A percentile compares a stretch with the other conserved stretches of the same genome.
Conservation (phyloP, 768 basidiomycete species). For the Holtermanniella nyarrowii region DNA sequence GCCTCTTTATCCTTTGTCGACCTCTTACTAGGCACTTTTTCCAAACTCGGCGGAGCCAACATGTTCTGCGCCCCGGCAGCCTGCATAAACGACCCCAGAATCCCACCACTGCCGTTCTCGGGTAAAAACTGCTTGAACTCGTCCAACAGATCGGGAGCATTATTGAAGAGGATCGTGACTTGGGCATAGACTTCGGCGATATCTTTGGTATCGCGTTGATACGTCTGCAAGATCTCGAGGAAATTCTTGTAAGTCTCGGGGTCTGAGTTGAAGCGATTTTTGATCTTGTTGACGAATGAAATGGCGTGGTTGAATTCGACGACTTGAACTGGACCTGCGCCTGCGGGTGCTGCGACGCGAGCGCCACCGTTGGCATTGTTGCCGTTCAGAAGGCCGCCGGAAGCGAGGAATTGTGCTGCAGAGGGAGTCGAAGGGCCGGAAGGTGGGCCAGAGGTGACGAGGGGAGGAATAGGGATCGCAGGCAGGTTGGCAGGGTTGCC, state of each 20-base stretch:
- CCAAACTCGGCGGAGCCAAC: neutral
- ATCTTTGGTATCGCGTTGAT: slow-evolving; percentile 50
- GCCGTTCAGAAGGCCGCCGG: slow-evolving; percentile 11
- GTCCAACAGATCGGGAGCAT: slow-evolving; percentile 40
- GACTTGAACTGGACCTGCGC: slow-evolving; percentile 10
- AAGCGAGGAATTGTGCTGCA: slow-evolving; percentile 29
- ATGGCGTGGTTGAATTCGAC: slow-evolving; percentile 68
- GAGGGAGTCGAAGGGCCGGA: slow-evolving; percentile 33
- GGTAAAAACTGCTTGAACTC: slow-evolving; percentile 43
- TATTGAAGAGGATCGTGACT: slow-evolving; percentile 40
- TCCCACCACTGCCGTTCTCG: slow-evolving; percentile 29
- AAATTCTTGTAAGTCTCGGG: slow-evolving; percentile 60
- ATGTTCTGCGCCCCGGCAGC: slow-evolving; percentile 8
- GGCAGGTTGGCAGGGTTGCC: neutral
- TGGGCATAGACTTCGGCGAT: slow-evolving; percentile 46
- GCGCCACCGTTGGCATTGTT: neutral
- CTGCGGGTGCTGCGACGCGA: neutral
- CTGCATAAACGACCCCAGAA: slow-evolving; percentile 20
- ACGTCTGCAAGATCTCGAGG: slow-evolving; percentile 46
- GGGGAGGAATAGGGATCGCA: slow-evolving; percentile 11
- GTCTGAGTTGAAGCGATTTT: slow-evolving; percentile 75
- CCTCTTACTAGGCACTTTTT: slow-evolving; percentile 14
- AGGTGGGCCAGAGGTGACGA: slow-evolving; percentile 12
- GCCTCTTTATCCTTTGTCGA: slow-evolving; percentile 21
- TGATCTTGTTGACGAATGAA: slow-evolving; percentile 97